Base-by-base conservation (phyloP, 768 basidiomycete genomes). In the Hemileccinum impolitum region DNA sequence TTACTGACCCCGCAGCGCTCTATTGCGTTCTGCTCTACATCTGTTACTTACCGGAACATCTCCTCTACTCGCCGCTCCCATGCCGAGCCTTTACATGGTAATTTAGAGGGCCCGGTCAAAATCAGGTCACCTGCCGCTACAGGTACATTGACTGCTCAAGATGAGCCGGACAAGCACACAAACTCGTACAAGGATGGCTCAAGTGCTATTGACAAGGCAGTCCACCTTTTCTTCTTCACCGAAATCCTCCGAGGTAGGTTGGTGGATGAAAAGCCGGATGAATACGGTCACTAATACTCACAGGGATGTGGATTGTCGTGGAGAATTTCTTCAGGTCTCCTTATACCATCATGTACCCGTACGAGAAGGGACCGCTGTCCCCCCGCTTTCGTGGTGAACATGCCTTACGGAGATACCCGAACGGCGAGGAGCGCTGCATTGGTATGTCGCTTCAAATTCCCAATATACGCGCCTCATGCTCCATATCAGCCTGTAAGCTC, bases 361-460 rank as follows among this genome's bases (percentile, higher is more conserved):
- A 93, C 59, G 96, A 99, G 74, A 98, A 98, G 69, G 96, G 96
- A 30, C 96, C 96, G 19, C 72, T 98, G 41, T 96, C 94, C 25
- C 94, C 96, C 42, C 90, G 96, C 52, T 99, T 99, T 78, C 86
- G 96, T 63, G 96, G 96, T 40, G 96, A 99, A 70, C 96, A 99
- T 70, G 96, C 96, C 26, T 73, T 99, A 53, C 84, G 96, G 51
- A 76, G 96, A 59, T 99, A 99, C 70, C 93, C 96, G 13, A 94
- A 87, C 54, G 96, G 96, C 19, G 96, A 99, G 73, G 96, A 99
- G 69, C 84, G 96, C 39, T 99, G 96, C 72, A 99, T 99, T 54
- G 95, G 95, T 94, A 60, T 58, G 90, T 75, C 17, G 3, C 37
- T 39, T 21, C 18, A 14, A 23, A 19, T 32, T 13, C 18, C 42